Percentiles rank a stretch among this genome's conserved stretches.
phyloP scores from a whole-genome alignment of 192 early-diverging fungal species.

The Entrophospora sp. region DNA sequence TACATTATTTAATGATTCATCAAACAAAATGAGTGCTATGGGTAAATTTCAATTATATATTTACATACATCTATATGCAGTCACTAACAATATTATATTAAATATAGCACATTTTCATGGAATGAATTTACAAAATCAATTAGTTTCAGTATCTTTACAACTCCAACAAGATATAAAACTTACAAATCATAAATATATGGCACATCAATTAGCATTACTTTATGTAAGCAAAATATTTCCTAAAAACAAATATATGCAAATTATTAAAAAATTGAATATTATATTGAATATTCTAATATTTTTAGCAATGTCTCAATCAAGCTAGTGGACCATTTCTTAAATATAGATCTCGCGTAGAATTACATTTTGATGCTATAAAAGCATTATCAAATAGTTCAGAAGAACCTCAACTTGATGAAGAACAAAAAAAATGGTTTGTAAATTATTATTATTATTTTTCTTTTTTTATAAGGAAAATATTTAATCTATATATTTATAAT shows the following conservation, averaged over 20 bases:
- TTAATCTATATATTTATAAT: conserved; percentile 15
- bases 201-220: conserved; percentile 44
- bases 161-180: conserved; percentile 39
- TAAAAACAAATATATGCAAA: background rate
- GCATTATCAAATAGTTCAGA: conserved; percentile 27
- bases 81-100: background rate
- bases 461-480: no score
- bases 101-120: conserved; percentile 33
- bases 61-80: no score
- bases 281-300: background rate
- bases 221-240: conserved; percentile 30
- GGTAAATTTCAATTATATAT: background rate
- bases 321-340: conserved; percentile 33
- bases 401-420: conserved; percentile 25
- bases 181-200: conserved; percentile 45
- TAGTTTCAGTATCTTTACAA: conserved; percentile 40
- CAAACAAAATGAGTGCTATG: conserved; percentile 8
- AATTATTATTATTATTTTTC: no score
- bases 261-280: background rate
- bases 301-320: conserved; percentile 40
- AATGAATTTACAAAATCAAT: conserved; percentile 37
- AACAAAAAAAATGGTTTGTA: conserved; percentile 36
- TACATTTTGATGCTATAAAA: conserved; percentile 33
- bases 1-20: conserved; percentile 8
- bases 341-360: conserved; percentile 36